Base-by-base conservation (phyloP, 2,329 filamentous ascomycete species). In the Epichloe glyceriae region DNA sequence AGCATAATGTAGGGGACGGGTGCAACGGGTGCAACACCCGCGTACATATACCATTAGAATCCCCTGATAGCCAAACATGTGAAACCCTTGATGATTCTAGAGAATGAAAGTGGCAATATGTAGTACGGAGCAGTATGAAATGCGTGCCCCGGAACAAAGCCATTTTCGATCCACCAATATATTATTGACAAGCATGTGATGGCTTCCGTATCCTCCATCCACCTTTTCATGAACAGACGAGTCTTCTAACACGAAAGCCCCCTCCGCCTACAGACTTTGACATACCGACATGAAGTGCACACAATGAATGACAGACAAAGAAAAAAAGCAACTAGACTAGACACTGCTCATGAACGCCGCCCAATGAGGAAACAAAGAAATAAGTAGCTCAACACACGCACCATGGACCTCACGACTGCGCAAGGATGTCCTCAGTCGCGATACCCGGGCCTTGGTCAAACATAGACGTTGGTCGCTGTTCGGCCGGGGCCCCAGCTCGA, bases 401-500 rank as follows among this genome's bases (percentile, higher is more conserved):
- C 15, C 42, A 44, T 12, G 17, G 5, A 10, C 4, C 20, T 47
- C 6, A 47, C 19, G 30, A 47, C 46, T 52, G 22, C 14, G 6
- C 30, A 34, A 47, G 4, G 6, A 40, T n/a, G 10, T 35, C 26
- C 4, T 40, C 41, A 5, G 26, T 30, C 22, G 6, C 38, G 14
- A 42, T 3, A 5, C 33, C 49, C 5, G 35, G 8, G 2, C 12
- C 46, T 14, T 49, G 22, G n/a, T 43, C 41, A 42, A 46, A 47
- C 3, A 51, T 19, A 2, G 41, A 15, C 5, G 22, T 33, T 14
- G 20, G 7, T 45, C 26, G 14, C 38, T 50, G 40, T 15, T 50
- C 50, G 10, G 47, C 37, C 4, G 51, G 39, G 6, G 22, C 50
- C 26, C 54, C 58, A 12, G 47, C 51, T 43, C 50, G 53, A 7